Conservation (phyloP, 106 monocot species). For the Allium sativum region DNA sequence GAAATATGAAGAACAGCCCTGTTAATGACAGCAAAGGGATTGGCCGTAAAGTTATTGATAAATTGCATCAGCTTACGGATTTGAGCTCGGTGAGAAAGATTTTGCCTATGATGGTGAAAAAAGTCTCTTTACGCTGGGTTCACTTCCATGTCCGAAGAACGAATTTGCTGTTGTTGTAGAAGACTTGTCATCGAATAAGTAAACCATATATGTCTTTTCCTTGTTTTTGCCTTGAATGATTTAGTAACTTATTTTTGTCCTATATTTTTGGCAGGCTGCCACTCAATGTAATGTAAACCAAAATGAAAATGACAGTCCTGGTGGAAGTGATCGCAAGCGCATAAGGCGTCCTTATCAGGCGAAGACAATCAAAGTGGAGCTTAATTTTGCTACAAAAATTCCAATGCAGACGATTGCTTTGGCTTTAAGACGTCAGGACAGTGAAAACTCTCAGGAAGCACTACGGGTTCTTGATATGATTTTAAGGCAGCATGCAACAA, state of each 20-base stretch:
- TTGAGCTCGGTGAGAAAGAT: slow-evolving; percentile 62
- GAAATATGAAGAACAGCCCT: slow-evolving; percentile 87
- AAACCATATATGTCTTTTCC: background rate
- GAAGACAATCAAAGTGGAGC: slow-evolving; percentile 72
- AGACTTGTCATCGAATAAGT: slow-evolving; percentile 48
- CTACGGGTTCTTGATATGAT: slow-evolving; percentile 85
- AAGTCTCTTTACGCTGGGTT: slow-evolving; percentile 66
- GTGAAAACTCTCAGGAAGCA: slow-evolving; percentile 78
- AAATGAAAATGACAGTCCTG: slow-evolving; percentile 43
- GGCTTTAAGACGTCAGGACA: slow-evolving; percentile 67
- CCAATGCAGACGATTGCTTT: slow-evolving; percentile 60
- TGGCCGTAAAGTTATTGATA: slow-evolving; percentile 76
- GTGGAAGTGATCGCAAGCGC: slow-evolving; percentile 57
- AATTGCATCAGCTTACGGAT: slow-evolving; percentile 56
- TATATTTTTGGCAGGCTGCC: slow-evolving; percentile 5
- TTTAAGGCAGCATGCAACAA: slow-evolving; percentile 68
- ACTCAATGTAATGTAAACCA: slow-evolving; percentile 42
- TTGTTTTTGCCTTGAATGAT: background rate
- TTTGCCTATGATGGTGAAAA: slow-evolving; percentile 96
- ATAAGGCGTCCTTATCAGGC: slow-evolving; percentile 35
- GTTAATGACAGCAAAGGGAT: slow-evolving; percentile 76
- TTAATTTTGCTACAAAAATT: slow-evolving; percentile 72
- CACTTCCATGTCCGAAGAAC: slow-evolving; percentile 71
- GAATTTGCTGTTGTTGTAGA: slow-evolving; percentile 73
- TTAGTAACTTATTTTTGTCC: background rate